These are phyloP conservation scores for Penicillium sp. DNA, from an alignment of 2,329 filamentous ascomycete genomes.

Conservation along the genomic window DNA sequence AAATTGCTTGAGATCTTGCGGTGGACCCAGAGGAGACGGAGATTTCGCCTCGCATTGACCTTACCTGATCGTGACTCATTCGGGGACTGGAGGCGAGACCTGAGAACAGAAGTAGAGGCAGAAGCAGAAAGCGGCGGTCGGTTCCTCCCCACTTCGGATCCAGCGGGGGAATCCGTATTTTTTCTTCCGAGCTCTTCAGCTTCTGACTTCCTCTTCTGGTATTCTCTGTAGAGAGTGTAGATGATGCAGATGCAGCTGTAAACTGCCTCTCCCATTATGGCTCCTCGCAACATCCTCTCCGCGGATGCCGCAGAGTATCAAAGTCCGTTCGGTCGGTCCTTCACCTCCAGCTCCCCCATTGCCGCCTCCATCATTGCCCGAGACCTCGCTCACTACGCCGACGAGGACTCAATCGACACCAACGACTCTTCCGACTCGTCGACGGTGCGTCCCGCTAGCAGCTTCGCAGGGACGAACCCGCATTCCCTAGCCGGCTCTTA, in stretches of 20 bases:
- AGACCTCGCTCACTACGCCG: conserved; percentile 64
- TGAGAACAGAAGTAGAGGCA: not conserved
- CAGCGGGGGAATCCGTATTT: not conserved
- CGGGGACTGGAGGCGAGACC: not conserved
- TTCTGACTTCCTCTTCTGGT: not conserved
- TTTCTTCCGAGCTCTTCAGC: conserved; percentile 2
- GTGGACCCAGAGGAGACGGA: not conserved
- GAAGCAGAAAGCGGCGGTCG: not conserved
- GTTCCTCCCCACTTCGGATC: conserved; percentile 3
- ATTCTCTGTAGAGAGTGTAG: not conserved
- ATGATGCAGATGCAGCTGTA: conserved; percentile 1
- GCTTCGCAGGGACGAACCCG: conserved; percentile 35
- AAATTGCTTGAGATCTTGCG: not conserved
- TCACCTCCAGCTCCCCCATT: conserved; percentile 61
- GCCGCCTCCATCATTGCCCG: conserved; percentile 64
- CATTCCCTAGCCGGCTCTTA: conserved; percentile 64
- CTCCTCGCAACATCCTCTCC: conserved; percentile 29
- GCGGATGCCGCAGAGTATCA: conserved; percentile 28
- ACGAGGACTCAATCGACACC: conserved; percentile 50
- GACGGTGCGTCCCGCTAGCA: conserved; percentile 42
- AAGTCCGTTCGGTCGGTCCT: conserved; percentile 42
- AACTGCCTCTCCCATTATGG: conserved; percentile 19
- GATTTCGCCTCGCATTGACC: not conserved
- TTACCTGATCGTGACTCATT: not conserved
- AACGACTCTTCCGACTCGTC: conserved; percentile 41